Percentiles rank a stretch among this genome's conserved stretches.
Conservation (phyloP, 1,284 basidiomycete genomes). For the Grifola frondosa region DNA sequence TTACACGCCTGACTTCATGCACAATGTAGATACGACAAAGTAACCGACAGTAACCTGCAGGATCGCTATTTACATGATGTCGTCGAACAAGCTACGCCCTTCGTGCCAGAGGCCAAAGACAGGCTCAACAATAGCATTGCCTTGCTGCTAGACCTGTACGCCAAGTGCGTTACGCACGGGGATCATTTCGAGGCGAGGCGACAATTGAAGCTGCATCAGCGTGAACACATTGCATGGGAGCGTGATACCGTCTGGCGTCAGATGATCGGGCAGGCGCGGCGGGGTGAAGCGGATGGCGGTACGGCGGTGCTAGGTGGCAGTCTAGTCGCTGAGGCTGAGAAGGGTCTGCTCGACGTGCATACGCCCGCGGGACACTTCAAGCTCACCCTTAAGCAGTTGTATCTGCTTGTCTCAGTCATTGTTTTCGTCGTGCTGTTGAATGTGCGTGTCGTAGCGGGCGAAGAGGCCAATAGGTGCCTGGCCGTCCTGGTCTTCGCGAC, state of each 20-base stretch:
- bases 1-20: constrained; percentile 6
- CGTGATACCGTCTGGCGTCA: constrained; percentile 96
- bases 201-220: constrained; percentile 85
- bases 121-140: constrained; percentile 63
- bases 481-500: constrained; percentile 92
- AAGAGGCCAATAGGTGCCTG: constrained; percentile 89
- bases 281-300: constrained; percentile 50
- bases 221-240: constrained; percentile 94
- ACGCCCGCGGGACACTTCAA: constrained; percentile 66
- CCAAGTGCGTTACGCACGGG: constrained; percentile 82
- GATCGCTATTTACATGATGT: constrained; percentile 76
- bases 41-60: constrained; percentile 84
- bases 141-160: constrained; percentile 74
- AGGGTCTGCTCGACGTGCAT: constrained; percentile 49
- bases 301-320: constrained; percentile 46
- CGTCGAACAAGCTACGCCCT: constrained; percentile 73
- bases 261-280: constrained; percentile 91
- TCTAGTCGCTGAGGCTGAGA: constrained; percentile 53
- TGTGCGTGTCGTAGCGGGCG: constrained; percentile 57
- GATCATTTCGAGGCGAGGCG: constrained; percentile 73
- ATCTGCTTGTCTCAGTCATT: constrained; percentile 54
- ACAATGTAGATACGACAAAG: constrained; percentile 84
- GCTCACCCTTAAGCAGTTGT: constrained; percentile 64
- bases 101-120: constrained; percentile 64
- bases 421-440: constrained; percentile 66